Evolutionary conservation across 805 yeast species (phyloP), one percentile per base, ranked within the genome.

Genomic region (Candida quercuum): DNA sequence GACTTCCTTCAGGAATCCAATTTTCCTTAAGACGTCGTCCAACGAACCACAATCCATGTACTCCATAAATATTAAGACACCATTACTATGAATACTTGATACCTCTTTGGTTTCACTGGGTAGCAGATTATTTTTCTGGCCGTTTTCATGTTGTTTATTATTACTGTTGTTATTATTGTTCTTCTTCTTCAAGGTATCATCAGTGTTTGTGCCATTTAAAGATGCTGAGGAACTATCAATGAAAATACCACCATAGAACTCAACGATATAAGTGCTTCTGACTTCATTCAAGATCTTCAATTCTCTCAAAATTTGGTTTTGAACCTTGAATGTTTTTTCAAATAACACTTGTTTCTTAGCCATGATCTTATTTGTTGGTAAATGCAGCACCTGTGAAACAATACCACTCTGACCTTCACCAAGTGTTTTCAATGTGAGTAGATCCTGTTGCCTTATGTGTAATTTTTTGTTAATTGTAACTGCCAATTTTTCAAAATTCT

Each of bases 341-440:
- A 93, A 76, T 45, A 82, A 88, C 23, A 93, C 86, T 32, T 78
- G 78, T 55, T 93, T 93, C 47, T 86, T 79, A 13, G 99, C 98
- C 87, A 93, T 85, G 22, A 82, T 74, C 41, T 79, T 81, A 44
- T 88, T 86, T 9, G 91, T 80, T 10, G 98, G 96, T 5, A 86
- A 72, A 60, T 93, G 98, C 36, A 87, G 63, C 11, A 88, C 94
- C 54, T 89, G 87, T 32, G 83, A 67, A 3, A 93, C 99, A 2
- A 87, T 79, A 3, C 99, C 99, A 11, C 96, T 87, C 56, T 86
- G 89, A 11, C 99, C 99, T 21, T 86, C 73, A 9, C 99, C 99
- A 35, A 93, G 68, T 43, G 78, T 79, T 42, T 86, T 79, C 36
- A 93, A 58, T 24, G 79, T 76, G 13, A 88, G 75, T 19, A 93